Evolutionary conservation across 352 stramenopile genomes (phyloP).

Genomic region (Pythium phragmiticola): DNA sequence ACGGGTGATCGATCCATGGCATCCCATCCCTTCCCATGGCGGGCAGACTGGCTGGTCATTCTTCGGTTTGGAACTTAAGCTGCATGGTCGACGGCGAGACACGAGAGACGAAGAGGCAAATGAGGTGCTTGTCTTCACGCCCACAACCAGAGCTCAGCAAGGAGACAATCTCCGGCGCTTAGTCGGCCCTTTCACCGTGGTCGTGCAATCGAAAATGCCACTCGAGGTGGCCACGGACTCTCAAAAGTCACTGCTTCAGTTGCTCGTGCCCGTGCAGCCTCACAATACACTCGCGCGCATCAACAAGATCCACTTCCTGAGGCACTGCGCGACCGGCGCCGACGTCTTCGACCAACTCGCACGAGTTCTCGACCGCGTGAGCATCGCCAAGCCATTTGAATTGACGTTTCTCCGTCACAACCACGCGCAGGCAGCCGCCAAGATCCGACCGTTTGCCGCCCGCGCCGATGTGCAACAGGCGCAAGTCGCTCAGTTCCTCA

Average conservation of each 20-base stretch:
- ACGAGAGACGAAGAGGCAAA: not conserved
- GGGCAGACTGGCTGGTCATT: slow-evolving; percentile 14
- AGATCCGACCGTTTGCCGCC: slow-evolving; percentile 59
- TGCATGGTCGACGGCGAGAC: slow-evolving; percentile 1
- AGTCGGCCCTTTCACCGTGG: slow-evolving; percentile 26
- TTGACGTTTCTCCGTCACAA: slow-evolving; percentile 62
- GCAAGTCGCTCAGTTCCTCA: slow-evolving; percentile 41
- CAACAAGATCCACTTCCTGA: slow-evolving; percentile 44
- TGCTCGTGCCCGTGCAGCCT: slow-evolving; percentile 38
- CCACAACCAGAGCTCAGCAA: slow-evolving; percentile 4
- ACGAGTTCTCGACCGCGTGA: slow-evolving; percentile 30
- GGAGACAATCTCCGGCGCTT: not conserved
- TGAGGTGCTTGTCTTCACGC: slow-evolving; percentile 8
- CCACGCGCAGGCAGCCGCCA: slow-evolving; percentile 39
- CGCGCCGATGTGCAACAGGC: slow-evolving; percentile 53
- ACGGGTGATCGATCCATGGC: slow-evolving; percentile 25
- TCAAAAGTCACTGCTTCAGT: slow-evolving; percentile 37
- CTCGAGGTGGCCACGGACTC: slow-evolving; percentile 8
- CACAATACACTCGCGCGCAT: slow-evolving; percentile 47
- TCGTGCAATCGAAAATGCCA: slow-evolving; percentile 19
- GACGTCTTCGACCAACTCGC: slow-evolving; percentile 36
- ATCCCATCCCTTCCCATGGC: not conserved
- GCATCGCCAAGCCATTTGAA: slow-evolving; percentile 44
- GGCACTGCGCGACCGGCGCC: slow-evolving; percentile 22
- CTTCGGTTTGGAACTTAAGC: slow-evolving; percentile 23